Evolutionary conservation across 192 early-diverging fungal species (phyloP).

Genomic region (Coemansia sp.): DNA sequence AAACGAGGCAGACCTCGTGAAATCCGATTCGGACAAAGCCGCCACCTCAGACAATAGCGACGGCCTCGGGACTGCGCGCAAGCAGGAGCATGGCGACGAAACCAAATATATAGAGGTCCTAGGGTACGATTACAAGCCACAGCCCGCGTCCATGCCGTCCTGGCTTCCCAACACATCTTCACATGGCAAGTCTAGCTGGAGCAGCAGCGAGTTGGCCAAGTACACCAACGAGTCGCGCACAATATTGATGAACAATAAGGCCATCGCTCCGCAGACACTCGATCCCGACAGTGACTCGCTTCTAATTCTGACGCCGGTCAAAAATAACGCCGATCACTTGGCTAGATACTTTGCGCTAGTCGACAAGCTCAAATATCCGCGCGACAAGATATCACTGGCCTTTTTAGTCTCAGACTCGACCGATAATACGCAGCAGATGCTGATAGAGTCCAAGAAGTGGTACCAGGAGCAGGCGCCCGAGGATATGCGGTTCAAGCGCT

Average conservation of each 20-base stretch:
- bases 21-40: background rate
- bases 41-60: background rate
- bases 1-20: background rate
- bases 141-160: constrained; percentile 36
- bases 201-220: background rate
- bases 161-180: constrained; percentile 35
- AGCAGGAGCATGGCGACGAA: background rate
- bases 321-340: constrained; percentile 63
- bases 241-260: constrained; percentile 37
- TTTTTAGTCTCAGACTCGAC: constrained; percentile 69
- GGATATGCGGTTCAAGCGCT: constrained; percentile 59
- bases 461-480: constrained; percentile 50
- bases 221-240: constrained; percentile 34
- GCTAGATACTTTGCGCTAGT: constrained; percentile 66
- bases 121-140: constrained; percentile 34
- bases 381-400: constrained; percentile 66
- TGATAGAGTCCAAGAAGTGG: constrained; percentile 49
- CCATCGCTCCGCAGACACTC: constrained; percentile 27
- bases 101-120: constrained; percentile 42
- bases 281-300: constrained; percentile 49
- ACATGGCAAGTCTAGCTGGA: constrained; percentile 1
- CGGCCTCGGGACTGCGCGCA: background rate
- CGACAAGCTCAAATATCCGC: constrained; percentile 62
- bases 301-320: constrained; percentile 71
- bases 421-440: constrained; percentile 62